Evolutionary conservation across 2,329 filamentous ascomycete genomes (phyloP), one percentile per base, ranked within the genome.

Genomic region (Clonostachys chloroleuca): DNA sequence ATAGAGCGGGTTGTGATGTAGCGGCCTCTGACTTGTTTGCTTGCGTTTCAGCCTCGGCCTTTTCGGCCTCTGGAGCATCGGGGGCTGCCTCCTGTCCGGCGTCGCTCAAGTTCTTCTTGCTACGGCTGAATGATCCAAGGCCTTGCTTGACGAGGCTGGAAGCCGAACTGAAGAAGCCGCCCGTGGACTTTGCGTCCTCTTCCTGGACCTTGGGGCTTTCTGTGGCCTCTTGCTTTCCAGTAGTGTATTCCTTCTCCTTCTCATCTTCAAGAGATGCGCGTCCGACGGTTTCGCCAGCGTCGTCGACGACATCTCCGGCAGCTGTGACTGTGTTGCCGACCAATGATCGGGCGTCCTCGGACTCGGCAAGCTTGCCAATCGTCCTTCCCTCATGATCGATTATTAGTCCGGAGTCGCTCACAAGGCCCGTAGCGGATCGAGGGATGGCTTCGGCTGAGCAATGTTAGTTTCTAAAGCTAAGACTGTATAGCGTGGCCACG

Each of bases 371-470:
- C 50, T 60, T 70, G 46, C 72, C 72, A 40, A 75, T 56, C 9
- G 59, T 62, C 45, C 73, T 71, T 45, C 70, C 73, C 12, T 67
- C 55, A 12, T 68, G 59, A 48, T 75, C 70, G 36, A 75, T 58
- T 16, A 75, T 67, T 14, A 74, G 70, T 14, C 73, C 73, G 18
- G 60, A 55, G 49, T 73, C 68, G 56, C 67, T 70, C 45, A 75
- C 72, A 43, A 67, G 61, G 35, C 69, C 65, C 16, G 65, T 68
- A 42, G 63, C 63, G 12, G 72, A 67, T 45, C 66, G 57, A 33
- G 65, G 65, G 40, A 66, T 54, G 41, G 56, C 57, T 20, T 62
- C 48, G 13, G 42, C 43, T 9, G 43, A 12, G 9, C 24, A 10
- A 30, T 30, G 24, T 30, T 30, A 30, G 24, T 30, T 10, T 30